These are phyloP conservation scores for Paragyromitra xinjiangensis DNA, from an alignment of 495 filamentous ascomycete genomes.

Conservation along the genomic window DNA sequence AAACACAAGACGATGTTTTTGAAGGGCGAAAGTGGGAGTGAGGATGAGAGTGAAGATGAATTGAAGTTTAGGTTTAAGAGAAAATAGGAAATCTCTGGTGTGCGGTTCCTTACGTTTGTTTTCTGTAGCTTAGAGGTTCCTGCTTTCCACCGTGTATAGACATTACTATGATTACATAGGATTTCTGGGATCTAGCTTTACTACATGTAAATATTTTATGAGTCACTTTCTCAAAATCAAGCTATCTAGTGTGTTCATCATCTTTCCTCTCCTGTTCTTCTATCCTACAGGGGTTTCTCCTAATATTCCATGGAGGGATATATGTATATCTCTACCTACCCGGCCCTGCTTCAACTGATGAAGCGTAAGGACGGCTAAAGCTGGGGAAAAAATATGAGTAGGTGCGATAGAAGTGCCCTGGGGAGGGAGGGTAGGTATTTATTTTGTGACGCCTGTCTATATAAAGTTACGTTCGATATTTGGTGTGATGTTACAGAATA, in stretches of 20 bases:
- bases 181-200: neutral
- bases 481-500: neutral
- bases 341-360: neutral
- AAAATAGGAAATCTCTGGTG: constrained; percentile 11
- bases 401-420: neutral
- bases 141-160: neutral
- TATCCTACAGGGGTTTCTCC: neutral
- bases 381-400: neutral
- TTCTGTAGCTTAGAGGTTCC: neutral
- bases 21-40: constrained; percentile 37
- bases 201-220: neutral
- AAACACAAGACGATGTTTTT: constrained; percentile 47
- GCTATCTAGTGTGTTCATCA: neutral
- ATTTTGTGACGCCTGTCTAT: neutral
- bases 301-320: neutral
- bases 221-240: neutral
- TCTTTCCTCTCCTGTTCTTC: neutral
- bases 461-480: neutral
- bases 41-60: constrained; percentile 53
- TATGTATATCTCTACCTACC: neutral
- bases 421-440: neutral
- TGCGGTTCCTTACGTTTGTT: neutral
- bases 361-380: neutral
- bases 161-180: neutral
- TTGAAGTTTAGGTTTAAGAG: constrained; percentile 51